Conservation (phyloP, 2,329 filamentous ascomycete genomes). For the Plectosphaerella sp. region DNA sequence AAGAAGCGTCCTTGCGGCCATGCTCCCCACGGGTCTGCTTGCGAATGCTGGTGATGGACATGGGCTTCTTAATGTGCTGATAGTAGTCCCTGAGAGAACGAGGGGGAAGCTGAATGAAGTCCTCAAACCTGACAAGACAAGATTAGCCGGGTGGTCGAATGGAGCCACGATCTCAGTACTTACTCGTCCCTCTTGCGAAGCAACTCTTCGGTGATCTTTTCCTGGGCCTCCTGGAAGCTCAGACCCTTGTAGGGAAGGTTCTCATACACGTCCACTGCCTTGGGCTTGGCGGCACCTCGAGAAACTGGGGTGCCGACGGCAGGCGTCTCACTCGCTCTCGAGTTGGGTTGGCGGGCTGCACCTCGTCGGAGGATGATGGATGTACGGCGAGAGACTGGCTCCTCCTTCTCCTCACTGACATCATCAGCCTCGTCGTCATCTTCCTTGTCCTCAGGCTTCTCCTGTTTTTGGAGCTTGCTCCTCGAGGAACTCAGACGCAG, state of each 20-base stretch:
- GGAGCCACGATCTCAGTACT: slow-evolving; percentile 34
- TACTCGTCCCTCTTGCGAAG: slow-evolving; percentile 61
- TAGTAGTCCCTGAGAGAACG: slow-evolving; percentile 82
- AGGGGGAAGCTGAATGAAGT: slow-evolving; percentile 75
- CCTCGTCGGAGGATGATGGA: slow-evolving; percentile 33
- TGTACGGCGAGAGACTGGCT: slow-evolving; percentile 15
- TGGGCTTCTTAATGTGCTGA: slow-evolving; percentile 72
- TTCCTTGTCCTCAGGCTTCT: slow-evolving; percentile 15
- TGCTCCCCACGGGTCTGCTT: slow-evolving; percentile 72
- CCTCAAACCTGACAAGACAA: slow-evolving; percentile 30
- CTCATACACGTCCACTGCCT: slow-evolving; percentile 41
- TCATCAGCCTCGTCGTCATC: slow-evolving; percentile 21
- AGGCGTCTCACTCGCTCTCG: slow-evolving; percentile 20
- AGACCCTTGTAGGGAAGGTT: slow-evolving; percentile 64
- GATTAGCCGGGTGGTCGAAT: background rate
- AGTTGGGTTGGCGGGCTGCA: background rate
- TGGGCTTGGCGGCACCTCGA: slow-evolving; percentile 25
- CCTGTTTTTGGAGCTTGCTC: slow-evolving; percentile 15
- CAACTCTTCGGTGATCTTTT: slow-evolving; percentile 75
- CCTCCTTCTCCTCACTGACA: slow-evolving; percentile 21
- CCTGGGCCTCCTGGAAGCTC: slow-evolving; percentile 78
- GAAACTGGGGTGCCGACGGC: slow-evolving; percentile 28
- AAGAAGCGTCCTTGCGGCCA: slow-evolving; percentile 61
- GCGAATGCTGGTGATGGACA: slow-evolving; percentile 73
- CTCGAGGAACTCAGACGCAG: slow-evolving; percentile 5